Percentiles rank a stretch among this genome's conserved stretches.
Evolutionary conservation across 345 rosid species (phyloP).

Genomic region (Excoecaria cochinchinensis): DNA sequence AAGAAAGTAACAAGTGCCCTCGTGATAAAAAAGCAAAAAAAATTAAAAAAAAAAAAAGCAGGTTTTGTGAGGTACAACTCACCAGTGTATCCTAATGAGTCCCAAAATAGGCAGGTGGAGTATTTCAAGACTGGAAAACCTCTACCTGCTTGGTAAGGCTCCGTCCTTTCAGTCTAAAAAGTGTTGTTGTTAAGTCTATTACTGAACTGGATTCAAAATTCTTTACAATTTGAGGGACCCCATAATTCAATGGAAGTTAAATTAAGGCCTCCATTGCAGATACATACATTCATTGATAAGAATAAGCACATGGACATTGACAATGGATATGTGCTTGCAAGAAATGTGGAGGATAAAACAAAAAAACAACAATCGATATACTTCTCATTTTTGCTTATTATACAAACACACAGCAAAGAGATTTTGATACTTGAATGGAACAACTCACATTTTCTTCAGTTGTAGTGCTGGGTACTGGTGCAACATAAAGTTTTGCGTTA

Average conservation of each 20-base stretch:
- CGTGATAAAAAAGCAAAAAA: neutral
- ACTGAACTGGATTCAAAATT: neutral
- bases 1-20: constrained; percentile 4
- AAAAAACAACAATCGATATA: neutral
- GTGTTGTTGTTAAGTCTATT: neutral
- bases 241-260: neutral
- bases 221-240: neutral
- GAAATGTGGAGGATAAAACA: neutral
- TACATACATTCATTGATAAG: neutral
- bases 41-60: neutral
- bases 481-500: constrained; percentile 62
- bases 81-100: neutral
- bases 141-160: neutral
- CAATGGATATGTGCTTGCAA: neutral
- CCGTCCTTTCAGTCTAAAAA: neutral
- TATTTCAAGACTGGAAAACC: neutral
- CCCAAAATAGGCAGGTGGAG: neutral
- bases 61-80: neutral
- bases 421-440: constrained; percentile 1
- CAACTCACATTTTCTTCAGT: constrained; percentile 58
- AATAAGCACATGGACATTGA: too few relatives aligned
- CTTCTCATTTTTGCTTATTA: constrained; percentile 1
- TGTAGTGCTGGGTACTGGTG: constrained; percentile 56
- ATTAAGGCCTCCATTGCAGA: neutral
- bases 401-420: neutral